Conservation (phyloP, 129 eudicot species). For the Saussurea involucrata region DNA sequence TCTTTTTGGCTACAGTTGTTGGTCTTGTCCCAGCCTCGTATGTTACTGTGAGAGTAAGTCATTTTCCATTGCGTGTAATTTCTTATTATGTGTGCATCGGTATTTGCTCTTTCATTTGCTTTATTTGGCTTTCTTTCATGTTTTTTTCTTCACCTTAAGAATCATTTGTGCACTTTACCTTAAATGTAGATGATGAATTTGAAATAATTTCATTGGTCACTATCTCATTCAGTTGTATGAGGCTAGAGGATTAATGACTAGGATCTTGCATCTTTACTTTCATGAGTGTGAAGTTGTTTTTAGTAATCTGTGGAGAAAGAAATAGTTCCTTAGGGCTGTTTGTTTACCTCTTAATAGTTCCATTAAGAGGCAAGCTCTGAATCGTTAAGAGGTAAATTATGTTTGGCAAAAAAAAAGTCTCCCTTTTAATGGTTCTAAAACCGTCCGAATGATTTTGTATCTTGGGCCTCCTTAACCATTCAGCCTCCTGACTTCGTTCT, state of each 20-base stretch:
- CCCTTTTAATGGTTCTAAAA: too few relatives aligned
- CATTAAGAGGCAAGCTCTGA: too few relatives aligned
- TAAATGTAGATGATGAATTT: neutral
- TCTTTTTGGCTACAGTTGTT: conserved; percentile 74
- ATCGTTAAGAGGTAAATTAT: too few relatives aligned
- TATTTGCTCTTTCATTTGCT: neutral
- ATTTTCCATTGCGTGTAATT: neutral
- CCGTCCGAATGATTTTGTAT: too few relatives aligned
- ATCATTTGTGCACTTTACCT: neutral
- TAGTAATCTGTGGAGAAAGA: neutral
- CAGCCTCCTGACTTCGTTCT: too few relatives aligned
- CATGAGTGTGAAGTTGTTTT: neutral
- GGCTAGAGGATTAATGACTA: neutral
- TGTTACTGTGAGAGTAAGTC: conserved; percentile 74
- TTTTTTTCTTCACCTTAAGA: neutral
- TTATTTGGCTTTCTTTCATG: neutral
- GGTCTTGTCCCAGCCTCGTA: conserved; percentile 87
- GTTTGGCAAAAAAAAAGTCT: too few relatives aligned
- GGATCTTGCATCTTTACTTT: neutral
- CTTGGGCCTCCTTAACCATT: too few relatives aligned
- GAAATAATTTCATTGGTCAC: neutral
- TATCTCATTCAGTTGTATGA: neutral
- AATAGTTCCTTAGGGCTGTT: neutral
- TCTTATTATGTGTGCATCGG: neutral
- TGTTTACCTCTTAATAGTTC: too few relatives aligned